A percentile compares a stretch with the other conserved stretches of the same genome.
These are phyloP conservation scores for Diutina scorzettiae DNA, from an alignment of 1,139 yeast genomes.

Conservation along the genomic window DNA sequence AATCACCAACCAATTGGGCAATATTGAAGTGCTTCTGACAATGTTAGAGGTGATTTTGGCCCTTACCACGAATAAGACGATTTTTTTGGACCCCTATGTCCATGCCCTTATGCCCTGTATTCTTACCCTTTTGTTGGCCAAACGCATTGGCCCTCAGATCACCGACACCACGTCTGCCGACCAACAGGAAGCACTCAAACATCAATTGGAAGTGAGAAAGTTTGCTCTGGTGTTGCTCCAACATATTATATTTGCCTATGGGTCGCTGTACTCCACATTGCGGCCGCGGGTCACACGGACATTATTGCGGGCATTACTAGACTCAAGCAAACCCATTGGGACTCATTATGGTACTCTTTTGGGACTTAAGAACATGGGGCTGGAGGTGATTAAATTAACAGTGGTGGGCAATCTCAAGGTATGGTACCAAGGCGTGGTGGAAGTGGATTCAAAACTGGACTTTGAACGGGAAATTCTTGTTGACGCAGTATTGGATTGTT, in stretches of 20 bases:
- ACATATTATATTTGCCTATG: constrained; percentile 66
- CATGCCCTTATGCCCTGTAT: constrained; percentile 96
- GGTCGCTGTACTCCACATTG: constrained; percentile 78
- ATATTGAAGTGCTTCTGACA: constrained; percentile 62
- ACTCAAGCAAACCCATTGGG: constrained; percentile 64
- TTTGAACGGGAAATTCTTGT: constrained; percentile 36
- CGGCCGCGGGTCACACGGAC: constrained; percentile 94
- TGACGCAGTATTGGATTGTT: constrained; percentile 41
- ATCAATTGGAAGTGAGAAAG: constrained; percentile 61
- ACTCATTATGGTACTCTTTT: constrained; percentile 87
- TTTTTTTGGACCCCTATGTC: constrained; percentile 89
- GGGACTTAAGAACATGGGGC: constrained; percentile 76
- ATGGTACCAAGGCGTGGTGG: constrained; percentile 56
- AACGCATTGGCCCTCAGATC: constrained; percentile 60
- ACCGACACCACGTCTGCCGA: constrained; percentile 17
- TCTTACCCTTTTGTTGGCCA: constrained; percentile 78
- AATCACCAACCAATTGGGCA: constrained; percentile 76
- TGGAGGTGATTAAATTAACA: constrained; percentile 78
- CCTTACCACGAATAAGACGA: constrained; percentile 68
- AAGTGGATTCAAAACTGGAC: constrained; percentile 23
- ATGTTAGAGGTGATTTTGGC: constrained; percentile 89
- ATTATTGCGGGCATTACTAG: constrained; percentile 78
- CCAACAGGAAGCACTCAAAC: constrained; percentile 22
- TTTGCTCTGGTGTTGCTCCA: constrained; percentile 78
- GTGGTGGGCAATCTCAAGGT: constrained; percentile 74